Evolutionary conservation across 2,329 filamentous ascomycete species (phyloP).

Genomic region (Capronia coronata): DNA sequence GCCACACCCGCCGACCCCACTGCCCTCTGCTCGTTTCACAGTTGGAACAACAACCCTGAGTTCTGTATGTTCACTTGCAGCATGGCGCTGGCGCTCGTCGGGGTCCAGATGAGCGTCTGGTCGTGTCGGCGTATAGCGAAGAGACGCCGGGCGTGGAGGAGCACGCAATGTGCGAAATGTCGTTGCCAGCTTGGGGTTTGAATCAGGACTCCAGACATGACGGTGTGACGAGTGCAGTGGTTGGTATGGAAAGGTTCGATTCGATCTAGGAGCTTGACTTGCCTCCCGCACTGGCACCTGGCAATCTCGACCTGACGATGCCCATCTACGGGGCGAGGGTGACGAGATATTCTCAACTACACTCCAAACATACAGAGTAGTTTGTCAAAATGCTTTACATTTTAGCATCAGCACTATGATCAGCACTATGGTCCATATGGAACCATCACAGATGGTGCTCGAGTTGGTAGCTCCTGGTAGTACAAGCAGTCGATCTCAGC

Average conservation of each 20-base stretch:
- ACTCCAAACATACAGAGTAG: too few relatives aligned
- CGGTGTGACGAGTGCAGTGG: neutral
- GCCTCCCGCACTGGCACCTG: neutral
- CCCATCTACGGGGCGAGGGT: too few relatives aligned
- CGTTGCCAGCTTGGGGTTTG: neutral
- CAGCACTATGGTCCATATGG: neutral
- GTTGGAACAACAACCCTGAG: slow-evolving; percentile 1
- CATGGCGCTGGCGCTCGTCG: neutral
- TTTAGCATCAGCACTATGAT: neutral
- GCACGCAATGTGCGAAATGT: neutral
- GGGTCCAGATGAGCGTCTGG: slow-evolving; percentile 4
- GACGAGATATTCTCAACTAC: too few relatives aligned
- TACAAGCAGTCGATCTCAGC: neutral
- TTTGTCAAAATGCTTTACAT: neutral
- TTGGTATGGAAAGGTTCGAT: neutral
- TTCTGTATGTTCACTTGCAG: slow-evolving; percentile 1
- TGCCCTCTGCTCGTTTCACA: neutral
- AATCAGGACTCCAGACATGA: neutral
- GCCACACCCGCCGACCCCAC: neutral
- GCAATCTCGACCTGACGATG: neutral
- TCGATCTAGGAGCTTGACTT: neutral
- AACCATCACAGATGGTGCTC: neutral
- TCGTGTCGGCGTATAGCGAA: slow-evolving; percentile 2
- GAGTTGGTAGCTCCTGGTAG: neutral
- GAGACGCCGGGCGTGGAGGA: neutral